Evolutionary conservation across 108 stramenopile species (phyloP), one percentile per base, ranked within the genome.

Genomic region (Cyclotella choctawhatcheeana): DNA sequence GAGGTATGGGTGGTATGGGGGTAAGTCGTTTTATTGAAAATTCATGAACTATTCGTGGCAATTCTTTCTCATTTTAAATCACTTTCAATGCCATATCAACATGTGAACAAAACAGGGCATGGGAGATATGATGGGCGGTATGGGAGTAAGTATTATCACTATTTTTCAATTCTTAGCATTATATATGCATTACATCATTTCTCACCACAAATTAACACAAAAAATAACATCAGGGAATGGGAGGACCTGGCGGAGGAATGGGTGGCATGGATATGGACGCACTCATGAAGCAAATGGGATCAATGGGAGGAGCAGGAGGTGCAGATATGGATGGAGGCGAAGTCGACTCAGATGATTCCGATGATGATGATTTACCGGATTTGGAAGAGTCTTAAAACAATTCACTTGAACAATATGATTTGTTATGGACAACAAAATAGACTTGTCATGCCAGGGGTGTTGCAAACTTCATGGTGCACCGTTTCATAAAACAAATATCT

Each of bases 361-460:
- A 80, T 24, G 88, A 87, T 64, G 90, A 89, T 63, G 93, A 92
- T 71, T 65, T 94, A 62, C 93, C 93, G 0, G 89, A 90, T 21
- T 76, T 94, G 64, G 91, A 94, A 63, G 68, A 81, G 58, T 44
- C 55, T 34, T 64, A 58, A 20, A 24, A 40, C 37, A n/a, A n/a
- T n/a, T n/a, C n/a, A n/a, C n/a, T n/a, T n/a, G n/a, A n/a, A n/a
- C n/a, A n/a, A n/a, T n/a, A n/a, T n/a, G n/a, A n/a, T n/a, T n/a
- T n/a, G n/a, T n/a, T n/a, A n/a, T n/a, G n/a, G n/a, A n/a, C n/a
- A n/a, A n/a, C n/a, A n/a, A n/a, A n/a, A n/a, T n/a, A n/a, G n/a
- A n/a, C n/a, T n/a, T n/a, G n/a, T n/a, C n/a, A n/a, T n/a, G n/a
- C n/a, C n/a, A n/a, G n/a, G n/a, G n/a, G n/a, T n/a, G n/a, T n/a